phyloP scores from a whole-genome alignment of 2,329 filamentous ascomycete species.

The Aureobasidium uvarum region DNA sequence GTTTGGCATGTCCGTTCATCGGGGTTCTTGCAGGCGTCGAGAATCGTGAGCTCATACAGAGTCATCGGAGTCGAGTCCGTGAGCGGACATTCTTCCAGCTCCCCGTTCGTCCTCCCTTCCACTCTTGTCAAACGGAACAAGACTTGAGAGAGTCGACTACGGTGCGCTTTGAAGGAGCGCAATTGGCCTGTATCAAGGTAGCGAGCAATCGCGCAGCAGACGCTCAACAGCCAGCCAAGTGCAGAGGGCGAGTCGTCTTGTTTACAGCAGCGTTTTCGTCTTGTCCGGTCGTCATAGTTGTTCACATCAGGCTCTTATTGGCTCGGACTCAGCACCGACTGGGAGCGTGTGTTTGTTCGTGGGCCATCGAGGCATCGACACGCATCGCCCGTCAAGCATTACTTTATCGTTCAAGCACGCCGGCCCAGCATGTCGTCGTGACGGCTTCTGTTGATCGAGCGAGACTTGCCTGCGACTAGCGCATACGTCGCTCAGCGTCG shows the following conservation, averaged over 20 bases:
- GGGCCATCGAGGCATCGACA: not conserved
- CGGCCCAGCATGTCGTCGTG: constrained; percentile 2
- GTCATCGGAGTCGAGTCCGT: not conserved
- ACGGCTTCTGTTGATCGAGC: not conserved
- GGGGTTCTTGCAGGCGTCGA: not conserved
- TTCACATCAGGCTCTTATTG: not conserved
- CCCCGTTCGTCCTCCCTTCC: not conserved
- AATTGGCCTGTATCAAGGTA: not conserved
- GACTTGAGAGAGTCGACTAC: not conserved
- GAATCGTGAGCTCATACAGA: no score
- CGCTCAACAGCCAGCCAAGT: not conserved
- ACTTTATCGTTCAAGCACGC: not conserved
- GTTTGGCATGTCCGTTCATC: not conserved
- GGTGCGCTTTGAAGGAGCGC: not conserved
- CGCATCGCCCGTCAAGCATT: not conserved
- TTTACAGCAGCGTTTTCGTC: not conserved
- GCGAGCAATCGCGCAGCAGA: not conserved
- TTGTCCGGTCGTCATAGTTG: not conserved
- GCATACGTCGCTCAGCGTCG: not conserved
- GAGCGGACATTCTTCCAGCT: not conserved
- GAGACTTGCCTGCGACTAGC: constrained; percentile 3
- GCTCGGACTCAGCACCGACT: not conserved
- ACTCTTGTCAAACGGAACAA: not conserved
- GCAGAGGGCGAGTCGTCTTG: not conserved
- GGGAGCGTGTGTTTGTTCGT: not conserved